Conservation (phyloP, 441 rosid species). For the Arabidopsis hybrid region DNA sequence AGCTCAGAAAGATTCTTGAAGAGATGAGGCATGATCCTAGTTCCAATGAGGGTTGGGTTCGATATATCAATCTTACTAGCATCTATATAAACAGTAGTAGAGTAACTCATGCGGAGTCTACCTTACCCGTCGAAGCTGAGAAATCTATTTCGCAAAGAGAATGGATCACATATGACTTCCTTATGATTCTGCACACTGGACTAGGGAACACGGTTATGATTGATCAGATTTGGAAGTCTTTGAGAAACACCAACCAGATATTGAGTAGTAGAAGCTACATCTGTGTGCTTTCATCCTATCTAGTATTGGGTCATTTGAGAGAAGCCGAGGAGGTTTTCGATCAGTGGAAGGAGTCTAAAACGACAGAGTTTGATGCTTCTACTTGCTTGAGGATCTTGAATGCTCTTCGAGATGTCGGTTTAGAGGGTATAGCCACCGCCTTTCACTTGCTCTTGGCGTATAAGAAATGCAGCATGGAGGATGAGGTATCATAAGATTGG, state of each 20-base stretch:
- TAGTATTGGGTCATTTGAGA: constrained; percentile 74
- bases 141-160: constrained; percentile 73
- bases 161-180: constrained; percentile 92
- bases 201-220: constrained; percentile 76
- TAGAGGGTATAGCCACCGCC: constrained; percentile 55
- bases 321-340: constrained; percentile 78
- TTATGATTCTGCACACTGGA: constrained; percentile 75
- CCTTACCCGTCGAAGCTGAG: constrained; percentile 65
- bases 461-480: constrained; percentile 54
- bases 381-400: constrained; percentile 66
- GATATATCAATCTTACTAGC: constrained; percentile 59
- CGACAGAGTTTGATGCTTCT: constrained; percentile 60
- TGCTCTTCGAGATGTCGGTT: constrained; percentile 59
- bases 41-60: constrained; percentile 67
- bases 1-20: constrained; percentile 64
- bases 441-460: constrained; percentile 65
- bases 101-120: constrained; percentile 54
- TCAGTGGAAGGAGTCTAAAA: constrained; percentile 83
- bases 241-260: constrained; percentile 81
- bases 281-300: constrained; percentile 74
- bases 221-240: constrained; percentile 90
- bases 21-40: constrained; percentile 64
- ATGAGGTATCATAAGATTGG: constrained; percentile 23
- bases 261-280: constrained; percentile 83
- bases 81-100: constrained; percentile 63